phyloP scores from a whole-genome alignment of 2,329 filamentous ascomycete species.

The Dothideomycetidae sp. region DNA sequence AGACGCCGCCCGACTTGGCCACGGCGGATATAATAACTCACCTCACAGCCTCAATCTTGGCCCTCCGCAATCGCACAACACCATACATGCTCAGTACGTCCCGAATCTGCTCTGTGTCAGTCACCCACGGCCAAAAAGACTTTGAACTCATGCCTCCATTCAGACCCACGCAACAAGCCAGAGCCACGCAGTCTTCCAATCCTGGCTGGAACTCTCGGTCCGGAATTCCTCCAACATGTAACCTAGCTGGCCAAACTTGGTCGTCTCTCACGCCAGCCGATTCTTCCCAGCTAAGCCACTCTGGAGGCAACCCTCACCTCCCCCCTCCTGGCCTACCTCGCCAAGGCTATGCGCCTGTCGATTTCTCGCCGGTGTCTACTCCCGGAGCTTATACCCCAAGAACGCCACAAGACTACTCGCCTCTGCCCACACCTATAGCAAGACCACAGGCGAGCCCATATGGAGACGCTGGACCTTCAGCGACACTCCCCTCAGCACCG shows the following conservation, averaged over 20 bases:
- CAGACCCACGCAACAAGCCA: not conserved
- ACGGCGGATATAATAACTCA: not conserved
- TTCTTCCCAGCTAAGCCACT: not conserved
- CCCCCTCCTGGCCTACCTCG: constrained; percentile 4
- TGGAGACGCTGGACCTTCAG: constrained; percentile 10
- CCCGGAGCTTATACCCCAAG: constrained; percentile 6
- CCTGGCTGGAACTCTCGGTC: constrained; percentile 7
- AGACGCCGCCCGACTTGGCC: too few species aligned
- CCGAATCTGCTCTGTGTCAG: too few species aligned
- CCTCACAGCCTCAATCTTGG: not conserved
- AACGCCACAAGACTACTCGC: constrained; percentile 8
- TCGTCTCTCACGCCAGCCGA: not conserved
- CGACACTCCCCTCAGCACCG: constrained; percentile 15
- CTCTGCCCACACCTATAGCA: constrained; percentile 7
- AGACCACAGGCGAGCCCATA: constrained; percentile 6
- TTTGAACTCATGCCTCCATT: not conserved
- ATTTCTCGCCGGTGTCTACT: constrained; percentile 5
- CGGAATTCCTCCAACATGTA: constrained; percentile 6
- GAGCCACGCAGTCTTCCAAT: not conserved
- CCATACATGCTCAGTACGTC: not conserved
- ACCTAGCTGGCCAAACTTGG: constrained; percentile 7
- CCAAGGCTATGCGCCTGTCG: constrained; percentile 3
- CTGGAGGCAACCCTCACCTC: constrained; percentile 1
- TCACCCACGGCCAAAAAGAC: too few species aligned
- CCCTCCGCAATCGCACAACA: not conserved